Base-by-base conservation (phyloP, 306 rosid genomes). In the Fragaria nilgerrensis region DNA sequence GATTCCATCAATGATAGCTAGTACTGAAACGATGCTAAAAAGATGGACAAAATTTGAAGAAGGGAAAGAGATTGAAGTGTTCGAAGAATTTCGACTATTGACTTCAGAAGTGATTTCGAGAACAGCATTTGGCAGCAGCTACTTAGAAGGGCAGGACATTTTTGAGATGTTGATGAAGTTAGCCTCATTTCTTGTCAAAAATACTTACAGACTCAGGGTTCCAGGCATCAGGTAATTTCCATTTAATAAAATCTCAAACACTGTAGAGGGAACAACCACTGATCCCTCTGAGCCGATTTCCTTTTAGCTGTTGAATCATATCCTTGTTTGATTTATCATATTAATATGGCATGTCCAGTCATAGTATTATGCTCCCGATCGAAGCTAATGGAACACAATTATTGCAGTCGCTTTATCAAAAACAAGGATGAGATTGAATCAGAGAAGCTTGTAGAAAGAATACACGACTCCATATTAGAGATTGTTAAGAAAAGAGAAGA, bases 71-170 rank as follows among this genome's bases (percentile, higher is more conserved):
- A 61, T 61, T 13, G 37, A 61, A 19, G 37, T 61, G 66, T 61
- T 61, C 0, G 66, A 61, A 61, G 66, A 61, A 27, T 61, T 61
- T 12, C 66, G 66, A 61, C 27, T 61, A 61, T 61, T 61, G 66
- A 61, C 66, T 27, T 61, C 66, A 25, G 66, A 61, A 13, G 66
- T 61, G 66, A 61, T 61, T 1, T 61, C 66, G 1, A 61, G 37
- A 9, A 61, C 66, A 61, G 37, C 66, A 61, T 61, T 61, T 61
- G 66, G 37, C 20, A 61, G 66, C 66, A 61, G 66, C 66, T 61
- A 61, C 66, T 61, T 61, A 61, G 66, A 61, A 11, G 66, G 66
- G 7, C 36, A 61, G 37, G 17, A 61, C 9, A 61, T 61, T 25
- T 61, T 61, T 25, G 66, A 61, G 66, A 61, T 61, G 66, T 61